These are phyloP conservation scores for Aureobasidium mangrovei DNA, from an alignment of 2,329 filamentous ascomycete species.

Conservation along the genomic window DNA sequence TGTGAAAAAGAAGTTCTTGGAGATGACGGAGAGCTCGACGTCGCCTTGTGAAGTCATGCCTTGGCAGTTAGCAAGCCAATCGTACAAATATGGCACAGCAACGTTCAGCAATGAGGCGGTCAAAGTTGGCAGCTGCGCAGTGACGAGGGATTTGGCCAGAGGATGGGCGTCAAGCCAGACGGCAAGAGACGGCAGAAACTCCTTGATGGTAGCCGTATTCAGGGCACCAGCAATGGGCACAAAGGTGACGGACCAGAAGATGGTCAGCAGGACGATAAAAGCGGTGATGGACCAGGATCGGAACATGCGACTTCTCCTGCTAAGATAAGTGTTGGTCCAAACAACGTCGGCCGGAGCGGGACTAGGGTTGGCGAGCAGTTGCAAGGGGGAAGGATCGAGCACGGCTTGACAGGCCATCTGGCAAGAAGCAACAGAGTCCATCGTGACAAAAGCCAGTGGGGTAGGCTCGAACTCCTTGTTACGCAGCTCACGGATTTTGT, in stretches of 20 bases:
- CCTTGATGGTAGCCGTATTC: conserved; percentile 70
- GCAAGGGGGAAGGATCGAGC: conserved; percentile 79
- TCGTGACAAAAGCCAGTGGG: conserved; percentile 87
- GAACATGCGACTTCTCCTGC: conserved; percentile 62
- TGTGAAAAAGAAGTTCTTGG: conserved; percentile 98
- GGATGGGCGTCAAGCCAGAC: conserved; percentile 58
- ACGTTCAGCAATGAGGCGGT: conserved; percentile 82
- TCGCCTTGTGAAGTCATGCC: conserved; percentile 94
- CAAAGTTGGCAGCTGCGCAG: conserved; percentile 78
- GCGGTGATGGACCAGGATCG: conserved; percentile 77
- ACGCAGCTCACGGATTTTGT: conserved; percentile 60
- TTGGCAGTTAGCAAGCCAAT: conserved; percentile 82
- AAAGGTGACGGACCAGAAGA: conserved; percentile 82
- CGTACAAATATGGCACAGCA: conserved; percentile 86
- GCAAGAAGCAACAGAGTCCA: conserved; percentile 85
- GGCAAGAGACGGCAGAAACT: conserved; percentile 62
- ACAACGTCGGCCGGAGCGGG: conserved; percentile 88
- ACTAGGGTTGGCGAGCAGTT: conserved; percentile 74
- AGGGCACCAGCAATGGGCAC: conserved; percentile 69
- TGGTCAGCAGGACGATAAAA: conserved; percentile 70
- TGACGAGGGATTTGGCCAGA: conserved; percentile 66
- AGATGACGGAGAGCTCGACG: conserved; percentile 87
- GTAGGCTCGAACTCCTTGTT: conserved; percentile 68
- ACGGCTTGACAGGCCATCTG: conserved; percentile 97
- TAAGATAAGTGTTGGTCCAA: conserved; percentile 86